phyloP scores from a whole-genome alignment of 768 basidiomycete species.

The Lactifluus echinatus region DNA sequence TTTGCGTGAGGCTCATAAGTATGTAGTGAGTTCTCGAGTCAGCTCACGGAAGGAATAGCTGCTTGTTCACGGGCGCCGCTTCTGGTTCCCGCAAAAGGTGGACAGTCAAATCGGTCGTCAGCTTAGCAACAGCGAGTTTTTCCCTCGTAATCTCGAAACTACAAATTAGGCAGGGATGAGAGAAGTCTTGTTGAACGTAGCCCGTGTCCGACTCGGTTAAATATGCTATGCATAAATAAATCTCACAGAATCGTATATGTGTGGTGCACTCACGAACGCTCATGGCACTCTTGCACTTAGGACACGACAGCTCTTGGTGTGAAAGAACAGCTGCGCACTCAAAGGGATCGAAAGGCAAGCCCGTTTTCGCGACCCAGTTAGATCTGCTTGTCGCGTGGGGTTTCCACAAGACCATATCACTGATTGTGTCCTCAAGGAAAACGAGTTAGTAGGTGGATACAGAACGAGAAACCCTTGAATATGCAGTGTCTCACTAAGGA shows the following conservation, averaged over 20 bases:
- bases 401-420: conserved; percentile 19
- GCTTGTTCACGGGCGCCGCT: conserved; percentile 18
- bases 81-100: conserved; percentile 19
- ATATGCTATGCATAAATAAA: conserved; percentile 29
- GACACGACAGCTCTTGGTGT: conserved; percentile 29
- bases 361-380: conserved; percentile 21
- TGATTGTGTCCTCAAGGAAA: conserved; percentile 16
- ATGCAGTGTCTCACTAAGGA: conserved; percentile 10
- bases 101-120: conserved; percentile 32
- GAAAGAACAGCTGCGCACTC: conserved; percentile 26
- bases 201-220: conserved; percentile 35
- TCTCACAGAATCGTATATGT: background rate
- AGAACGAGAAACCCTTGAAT: background rate
- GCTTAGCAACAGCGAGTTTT: conserved; percentile 35
- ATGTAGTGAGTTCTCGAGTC: background rate
- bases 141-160: conserved; percentile 34
- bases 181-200: conserved; percentile 39
- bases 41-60: conserved; percentile 31
- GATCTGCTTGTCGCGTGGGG: conserved; percentile 9
- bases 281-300: conserved; percentile 26
- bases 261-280: conserved; percentile 27
- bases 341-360: conserved; percentile 28
- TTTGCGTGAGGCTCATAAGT: background rate
- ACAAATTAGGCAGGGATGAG: conserved; percentile 32
- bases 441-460: background rate